Evolutionary conservation across 306 rosid genomes (phyloP).

Genomic region (Lathyrus oleraceus): DNA sequence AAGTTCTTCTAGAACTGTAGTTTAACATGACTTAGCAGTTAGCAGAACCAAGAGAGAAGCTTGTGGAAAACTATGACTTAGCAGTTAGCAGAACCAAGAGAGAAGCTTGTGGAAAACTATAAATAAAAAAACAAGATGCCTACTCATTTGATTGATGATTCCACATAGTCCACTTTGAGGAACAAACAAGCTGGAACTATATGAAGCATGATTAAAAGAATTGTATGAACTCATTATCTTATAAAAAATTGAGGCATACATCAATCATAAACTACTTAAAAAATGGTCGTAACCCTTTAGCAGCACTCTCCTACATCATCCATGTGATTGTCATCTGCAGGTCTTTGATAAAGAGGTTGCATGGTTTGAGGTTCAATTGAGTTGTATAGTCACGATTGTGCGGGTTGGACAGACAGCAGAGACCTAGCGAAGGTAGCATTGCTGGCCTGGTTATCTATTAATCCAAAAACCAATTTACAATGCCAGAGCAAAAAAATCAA

Average conservation of each 20-base stretch:
- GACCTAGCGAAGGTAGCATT: slow-evolving; percentile 45
- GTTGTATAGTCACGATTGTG: slow-evolving; percentile 36
- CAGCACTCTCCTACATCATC: slow-evolving; percentile 44
- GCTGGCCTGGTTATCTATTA: slow-evolving; percentile 45
- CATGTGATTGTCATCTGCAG: slow-evolving; percentile 39
- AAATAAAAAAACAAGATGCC: slow-evolving; percentile 24
- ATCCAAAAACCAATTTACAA: slow-evolving; percentile 52
- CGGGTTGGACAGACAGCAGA: slow-evolving; percentile 39
- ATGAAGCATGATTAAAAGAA: slow-evolving; percentile 43
- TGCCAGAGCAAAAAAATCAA: slow-evolving; percentile 28
- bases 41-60: slow-evolving; percentile 1
- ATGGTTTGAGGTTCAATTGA: slow-evolving; percentile 32
- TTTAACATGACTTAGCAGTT: background rate
- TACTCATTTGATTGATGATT: slow-evolving; percentile 43
- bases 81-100: background rate
- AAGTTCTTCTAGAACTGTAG: background rate
- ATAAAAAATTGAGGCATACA: slow-evolving; percentile 35
- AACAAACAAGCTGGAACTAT: slow-evolving; percentile 33
- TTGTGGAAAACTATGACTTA: background rate
- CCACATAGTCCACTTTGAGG: slow-evolving; percentile 32
- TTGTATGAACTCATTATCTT: slow-evolving; percentile 42
- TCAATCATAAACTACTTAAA: slow-evolving; percentile 37
- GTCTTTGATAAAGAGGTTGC: slow-evolving; percentile 35
- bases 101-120: background rate
- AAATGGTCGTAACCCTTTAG: slow-evolving; percentile 40